Evolutionary conservation across 2,329 filamentous ascomycete species (phyloP).

Genomic region (Nannizzia gypsea): DNA sequence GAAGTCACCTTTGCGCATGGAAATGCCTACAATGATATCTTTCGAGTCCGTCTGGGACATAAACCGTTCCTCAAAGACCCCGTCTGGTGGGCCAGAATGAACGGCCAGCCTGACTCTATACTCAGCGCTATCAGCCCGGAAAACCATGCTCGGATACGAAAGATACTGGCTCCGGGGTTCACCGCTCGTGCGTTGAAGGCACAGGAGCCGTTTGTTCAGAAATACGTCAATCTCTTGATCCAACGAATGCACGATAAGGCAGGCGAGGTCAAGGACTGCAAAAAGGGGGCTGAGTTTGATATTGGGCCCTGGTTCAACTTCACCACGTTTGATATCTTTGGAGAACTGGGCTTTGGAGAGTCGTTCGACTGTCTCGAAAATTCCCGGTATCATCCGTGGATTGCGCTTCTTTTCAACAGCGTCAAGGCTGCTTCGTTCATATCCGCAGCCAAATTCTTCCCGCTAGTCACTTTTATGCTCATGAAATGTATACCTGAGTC

Average conservation of each 20-base stretch:
- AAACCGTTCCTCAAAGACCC: slow-evolving; percentile 8
- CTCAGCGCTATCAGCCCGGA: slow-evolving; percentile 3
- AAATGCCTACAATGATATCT: slow-evolving; percentile 22
- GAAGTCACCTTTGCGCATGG: slow-evolving; percentile 19
- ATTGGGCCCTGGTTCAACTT: slow-evolving; percentile 25
- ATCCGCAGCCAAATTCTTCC: slow-evolving; percentile 6
- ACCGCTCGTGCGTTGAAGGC: slow-evolving; percentile 29
- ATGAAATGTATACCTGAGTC: slow-evolving; percentile 12
- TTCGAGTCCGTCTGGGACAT: slow-evolving; percentile 15
- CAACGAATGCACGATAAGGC: slow-evolving; percentile 16
- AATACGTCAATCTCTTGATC: slow-evolving; percentile 25
- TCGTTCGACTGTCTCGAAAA: slow-evolving; percentile 22
- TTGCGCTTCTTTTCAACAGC: slow-evolving; percentile 17
- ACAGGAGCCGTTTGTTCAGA: slow-evolving; percentile 26
- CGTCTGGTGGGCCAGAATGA: background rate
- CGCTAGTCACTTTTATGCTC: slow-evolving; percentile 10
- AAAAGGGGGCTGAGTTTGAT: slow-evolving; percentile 13
- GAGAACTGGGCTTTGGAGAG: slow-evolving; percentile 24
- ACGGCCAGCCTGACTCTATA: slow-evolving; percentile 1
- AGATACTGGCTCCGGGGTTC: slow-evolving; percentile 28
- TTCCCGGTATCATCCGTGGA: slow-evolving; percentile 19
- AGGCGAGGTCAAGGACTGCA: background rate
- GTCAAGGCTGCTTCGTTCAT: slow-evolving; percentile 7
- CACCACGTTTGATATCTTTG: slow-evolving; percentile 25
- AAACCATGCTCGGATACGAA: slow-evolving; percentile 15